Base-by-base conservation (phyloP, 768 basidiomycete species). In the Rhizopogon salebrosus region DNA sequence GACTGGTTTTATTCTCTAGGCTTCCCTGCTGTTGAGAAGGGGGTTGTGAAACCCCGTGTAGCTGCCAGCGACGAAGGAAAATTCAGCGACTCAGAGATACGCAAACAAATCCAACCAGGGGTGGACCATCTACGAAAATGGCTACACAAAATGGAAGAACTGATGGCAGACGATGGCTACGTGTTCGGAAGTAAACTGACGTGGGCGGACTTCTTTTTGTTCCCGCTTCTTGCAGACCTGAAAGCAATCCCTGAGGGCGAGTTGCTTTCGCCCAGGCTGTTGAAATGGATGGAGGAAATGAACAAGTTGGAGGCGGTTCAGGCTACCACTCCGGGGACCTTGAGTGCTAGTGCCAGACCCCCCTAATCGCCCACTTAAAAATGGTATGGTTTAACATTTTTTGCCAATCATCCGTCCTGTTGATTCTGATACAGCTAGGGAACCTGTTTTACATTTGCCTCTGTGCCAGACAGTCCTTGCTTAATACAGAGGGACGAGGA, bases 181-280 rank as follows among this genome's bases (percentile, higher is more conserved):
- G 51, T 63, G 2, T 70, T 69, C 52, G 67, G 66, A 5, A 53
- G 56, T 11, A 54, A 58, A 36, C n/a, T 63, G 41, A 61, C 52
- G 5, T 68, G 67, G 67, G 67, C 68, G 13, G 67, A 68, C 54
- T 66, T 70, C 48, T 70, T 70, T 60, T 60, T 68, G 11, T 70
- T 51, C 38, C 62, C 67, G 3, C 62, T 70, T 2, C 51, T 68
- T 40, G 68, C 67, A 26, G 67, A 68, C 34, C 57, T 68, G 5
- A 53, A 40, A 34, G 62, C 68, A 4, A 60, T 57, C 3, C 64
- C 67, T 0, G 67, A 68, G 24, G 53, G 62, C 13, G 61, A 60
- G 14, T 4, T 66, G 39, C 40, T 68, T 14, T 62, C 59, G 4
- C 58, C 58, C 3, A 62, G 66, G 4, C 46, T 68, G 27, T 6